Evolutionary conservation across 2,329 filamentous ascomycete species (phyloP), one percentile per base, ranked within the genome.

Genomic region (Gliomastix tumulicola): DNA sequence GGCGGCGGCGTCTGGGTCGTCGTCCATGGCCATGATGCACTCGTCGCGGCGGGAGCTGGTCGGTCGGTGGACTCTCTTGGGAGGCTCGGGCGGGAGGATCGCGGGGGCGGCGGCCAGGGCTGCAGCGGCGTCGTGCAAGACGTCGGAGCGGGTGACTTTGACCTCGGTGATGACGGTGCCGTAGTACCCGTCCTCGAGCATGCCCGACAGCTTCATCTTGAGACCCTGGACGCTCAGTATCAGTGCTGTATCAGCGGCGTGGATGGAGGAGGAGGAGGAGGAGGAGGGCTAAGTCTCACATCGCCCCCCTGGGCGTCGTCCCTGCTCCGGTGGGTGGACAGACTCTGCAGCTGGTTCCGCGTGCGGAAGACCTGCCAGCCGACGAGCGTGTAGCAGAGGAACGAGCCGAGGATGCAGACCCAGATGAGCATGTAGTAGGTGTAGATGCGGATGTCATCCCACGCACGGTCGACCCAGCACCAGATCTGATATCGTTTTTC

Each of bases 351-450:
- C 41, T 65, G 62, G 41, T 79, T 78, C 8, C 75, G 60, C 34
- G 74, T 69, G 38, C 68, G 71, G 45, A 79, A 79, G 17, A 79
- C 74, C 35, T 76, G 69, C 46, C 71, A 77, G 17, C 75, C 75
- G 30, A 79, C 73, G 21, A 74, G 57, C 16, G 70, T 55, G 44
- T 79, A 79, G 38, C 77, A 74, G 34, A 72, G 38, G 13, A 69
- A 55, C 0, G 74, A 78, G 11, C 74, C 56, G 32, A 67, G 53
- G 36, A 76, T 77, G 50, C 74, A 79, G 10, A 72, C 60, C 74
- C 74, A 79, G 32, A 79, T 74, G 4, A 76, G 69, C 43, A 79
- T 62, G 49, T 79, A 79, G 52, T 79, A 79, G 7, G 72, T 71
- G 46, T 71, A 78, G 30, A 79, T 78, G 21, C 75, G 72, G 12